Conservation (phyloP, 345 rosid genomes). For the Salix purpurea region DNA sequence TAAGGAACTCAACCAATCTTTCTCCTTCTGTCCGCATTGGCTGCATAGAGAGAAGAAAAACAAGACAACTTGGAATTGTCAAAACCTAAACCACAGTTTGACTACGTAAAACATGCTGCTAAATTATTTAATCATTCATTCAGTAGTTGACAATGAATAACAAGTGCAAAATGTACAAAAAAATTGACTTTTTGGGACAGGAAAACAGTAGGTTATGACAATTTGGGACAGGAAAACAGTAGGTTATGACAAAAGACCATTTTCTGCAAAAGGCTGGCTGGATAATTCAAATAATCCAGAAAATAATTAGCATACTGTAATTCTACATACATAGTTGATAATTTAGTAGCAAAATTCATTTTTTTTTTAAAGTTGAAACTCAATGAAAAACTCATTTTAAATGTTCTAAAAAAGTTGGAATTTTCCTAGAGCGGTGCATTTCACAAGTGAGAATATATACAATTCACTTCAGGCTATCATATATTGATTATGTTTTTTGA, state of each 20-base stretch:
- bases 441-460: not conserved
- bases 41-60: slow-evolving; percentile 22
- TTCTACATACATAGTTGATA: too few species aligned
- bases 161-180: too few species aligned
- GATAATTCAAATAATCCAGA: too few species aligned
- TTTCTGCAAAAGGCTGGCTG: not conserved
- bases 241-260: not conserved
- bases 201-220: not conserved
- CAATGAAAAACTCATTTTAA: too few species aligned
- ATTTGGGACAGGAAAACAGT: not conserved
- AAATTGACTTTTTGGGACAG: not conserved
- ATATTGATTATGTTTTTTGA: not conserved
- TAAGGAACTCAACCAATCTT: slow-evolving; percentile 30
- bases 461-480: not conserved
- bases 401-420: not conserved
- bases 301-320: too few species aligned
- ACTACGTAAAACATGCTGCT: not conserved
- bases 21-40: slow-evolving; percentile 53
- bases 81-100: not conserved
- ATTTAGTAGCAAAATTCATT: too few species aligned
- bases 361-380: too few species aligned
- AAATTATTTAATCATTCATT: not conserved
- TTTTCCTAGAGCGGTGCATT: not conserved
- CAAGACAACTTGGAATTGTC: slow-evolving; percentile 5
- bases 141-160: not conserved